Conservation (phyloP, 257 asterid species). For the Nicotiana tabacum region DNA sequence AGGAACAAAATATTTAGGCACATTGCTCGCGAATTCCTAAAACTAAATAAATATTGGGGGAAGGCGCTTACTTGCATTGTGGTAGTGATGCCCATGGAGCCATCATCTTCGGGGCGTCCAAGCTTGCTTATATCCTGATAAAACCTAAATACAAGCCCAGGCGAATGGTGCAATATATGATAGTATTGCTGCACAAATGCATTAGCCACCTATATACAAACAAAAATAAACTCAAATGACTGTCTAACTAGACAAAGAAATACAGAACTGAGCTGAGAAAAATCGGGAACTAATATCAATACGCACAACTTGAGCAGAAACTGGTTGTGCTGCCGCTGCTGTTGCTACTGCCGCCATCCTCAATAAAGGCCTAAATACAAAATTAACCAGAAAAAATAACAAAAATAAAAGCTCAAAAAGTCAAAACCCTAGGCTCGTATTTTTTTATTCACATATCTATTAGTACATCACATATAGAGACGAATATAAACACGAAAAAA, state of each 20-base stretch:
- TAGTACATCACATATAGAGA: neutral
- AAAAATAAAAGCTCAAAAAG: neutral
- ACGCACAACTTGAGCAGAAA: constrained; percentile 69
- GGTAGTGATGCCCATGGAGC: constrained; percentile 66
- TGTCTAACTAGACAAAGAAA: neutral
- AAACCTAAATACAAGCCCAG: constrained; percentile 64
- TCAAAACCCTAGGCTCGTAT: neutral
- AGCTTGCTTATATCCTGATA: constrained; percentile 81
- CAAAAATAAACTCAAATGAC: constrained; percentile 1
- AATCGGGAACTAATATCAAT: neutral
- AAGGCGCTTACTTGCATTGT: constrained; percentile 63
- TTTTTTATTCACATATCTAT: neutral
- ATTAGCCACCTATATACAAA: constrained; percentile 59
- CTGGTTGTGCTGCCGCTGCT: constrained; percentile 36
- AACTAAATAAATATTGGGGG: neutral
- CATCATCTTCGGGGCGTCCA: constrained; percentile 84
- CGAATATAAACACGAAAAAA: neutral
- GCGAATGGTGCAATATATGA: constrained; percentile 74
- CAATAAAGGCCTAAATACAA: constrained; percentile 23
- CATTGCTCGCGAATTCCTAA: neutral
- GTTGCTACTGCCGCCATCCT: constrained; percentile 41
- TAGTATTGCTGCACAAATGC: constrained; percentile 91
- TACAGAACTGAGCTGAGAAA: neutral
- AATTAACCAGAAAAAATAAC: neutral
- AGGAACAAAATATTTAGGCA: neutral